These are phyloP conservation scores for Colletotrichum acutatum DNA, from an alignment of 2,329 filamentous ascomycete genomes.

Conservation along the genomic window DNA sequence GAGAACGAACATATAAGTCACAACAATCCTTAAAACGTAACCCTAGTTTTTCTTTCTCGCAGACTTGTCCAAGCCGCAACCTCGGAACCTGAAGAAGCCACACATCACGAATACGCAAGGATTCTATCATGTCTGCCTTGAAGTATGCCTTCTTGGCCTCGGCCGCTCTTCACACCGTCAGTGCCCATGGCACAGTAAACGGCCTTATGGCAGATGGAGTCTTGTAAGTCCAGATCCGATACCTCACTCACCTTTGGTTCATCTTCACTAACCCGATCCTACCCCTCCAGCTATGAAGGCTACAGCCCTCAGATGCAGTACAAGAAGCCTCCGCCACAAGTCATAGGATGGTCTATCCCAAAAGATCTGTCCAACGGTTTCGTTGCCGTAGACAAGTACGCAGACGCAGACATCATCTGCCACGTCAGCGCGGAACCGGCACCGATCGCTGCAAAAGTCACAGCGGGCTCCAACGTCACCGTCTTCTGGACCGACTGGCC, in stretches of 20 bases:
- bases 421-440: slow-evolving; percentile 49
- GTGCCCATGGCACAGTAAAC: slow-evolving; percentile 28
- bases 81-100: not conserved
- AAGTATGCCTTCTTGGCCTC: slow-evolving; percentile 24
- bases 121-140: slow-evolving; percentile 11
- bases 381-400: slow-evolving; percentile 51
- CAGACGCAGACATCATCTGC: slow-evolving; percentile 50
- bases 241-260: not conserved
- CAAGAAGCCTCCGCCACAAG: slow-evolving; percentile 40
- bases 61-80: not conserved
- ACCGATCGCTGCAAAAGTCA: slow-evolving; percentile 40
- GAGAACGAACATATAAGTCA: not conserved
- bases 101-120: not conserved
- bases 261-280: slow-evolving; percentile 1
- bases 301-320: slow-evolving; percentile 35
- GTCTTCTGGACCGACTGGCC: slow-evolving; percentile 45
- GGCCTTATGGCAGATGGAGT: slow-evolving; percentile 30
- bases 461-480: slow-evolving; percentile 37
- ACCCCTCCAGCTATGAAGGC: slow-evolving; percentile 20
- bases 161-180: slow-evolving; percentile 3
- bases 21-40: not conserved
- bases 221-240: slow-evolving; percentile 15
- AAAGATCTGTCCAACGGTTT: slow-evolving; percentile 43
- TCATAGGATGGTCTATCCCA: slow-evolving; percentile 34
- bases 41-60: not conserved